These are phyloP conservation scores for Sordariomycetes sp. DNA, from an alignment of 2,329 filamentous ascomycete species.

Conservation along the genomic window DNA sequence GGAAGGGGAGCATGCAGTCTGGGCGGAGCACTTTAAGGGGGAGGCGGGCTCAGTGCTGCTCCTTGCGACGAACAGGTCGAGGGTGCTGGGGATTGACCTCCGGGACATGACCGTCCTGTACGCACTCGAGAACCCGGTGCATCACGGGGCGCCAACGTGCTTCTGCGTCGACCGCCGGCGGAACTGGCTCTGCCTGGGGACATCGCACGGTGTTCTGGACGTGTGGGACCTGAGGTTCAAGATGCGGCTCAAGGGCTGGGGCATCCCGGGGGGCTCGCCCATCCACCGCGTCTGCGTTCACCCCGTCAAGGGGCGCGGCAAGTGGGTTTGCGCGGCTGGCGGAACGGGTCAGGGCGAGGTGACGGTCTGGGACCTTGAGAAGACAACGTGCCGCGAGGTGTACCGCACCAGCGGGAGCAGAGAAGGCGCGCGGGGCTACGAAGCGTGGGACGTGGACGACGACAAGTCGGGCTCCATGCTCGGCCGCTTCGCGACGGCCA, in stretches of 20 bases:
- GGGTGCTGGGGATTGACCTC: constrained; percentile 73
- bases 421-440: constrained; percentile 53
- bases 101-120: constrained; percentile 76
- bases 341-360: constrained; percentile 81
- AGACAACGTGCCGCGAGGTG: constrained; percentile 75
- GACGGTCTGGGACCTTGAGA: constrained; percentile 92
- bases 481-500: constrained; percentile 63
- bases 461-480: constrained; percentile 81
- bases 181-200: constrained; percentile 86
- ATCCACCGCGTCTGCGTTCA: constrained; percentile 73
- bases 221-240: constrained; percentile 96
- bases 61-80: constrained; percentile 74
- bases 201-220: constrained; percentile 82
- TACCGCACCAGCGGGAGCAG: constrained; percentile 58
- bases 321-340: constrained; percentile 79
- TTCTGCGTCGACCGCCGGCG: constrained; percentile 79
- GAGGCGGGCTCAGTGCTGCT: constrained; percentile 74
- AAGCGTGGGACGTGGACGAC: constrained; percentile 81
- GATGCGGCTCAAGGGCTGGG: constrained; percentile 78
- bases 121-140: constrained; percentile 71
- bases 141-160: constrained; percentile 82
- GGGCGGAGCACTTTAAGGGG: constrained; percentile 82
- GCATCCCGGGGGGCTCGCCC: constrained; percentile 64
- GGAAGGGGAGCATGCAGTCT: constrained; percentile 63
- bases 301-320: constrained; percentile 63